These are phyloP conservation scores for Dothideomycetidae sp. DNA, from an alignment of 2,329 filamentous ascomycete genomes.

Conservation along the genomic window DNA sequence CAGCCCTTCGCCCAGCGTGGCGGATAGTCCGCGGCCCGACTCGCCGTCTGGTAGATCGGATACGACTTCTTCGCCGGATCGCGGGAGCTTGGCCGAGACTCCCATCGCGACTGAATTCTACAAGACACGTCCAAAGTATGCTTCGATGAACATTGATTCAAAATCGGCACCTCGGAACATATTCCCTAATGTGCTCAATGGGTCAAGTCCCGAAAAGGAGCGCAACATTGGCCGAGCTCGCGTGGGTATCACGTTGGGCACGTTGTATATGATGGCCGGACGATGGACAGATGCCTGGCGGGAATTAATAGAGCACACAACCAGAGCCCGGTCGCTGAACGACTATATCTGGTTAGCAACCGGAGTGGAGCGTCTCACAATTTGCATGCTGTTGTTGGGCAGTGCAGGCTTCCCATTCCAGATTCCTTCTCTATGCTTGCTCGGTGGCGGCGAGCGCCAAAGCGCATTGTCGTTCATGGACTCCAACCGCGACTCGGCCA, in stretches of 20 bases:
- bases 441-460: conserved; percentile 13
- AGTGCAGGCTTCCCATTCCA: conserved; percentile 77
- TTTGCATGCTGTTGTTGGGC: conserved; percentile 68
- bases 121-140: conserved; percentile 6
- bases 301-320: conserved; percentile 68
- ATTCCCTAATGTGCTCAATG: conserved; percentile 27
- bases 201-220: conserved; percentile 29
- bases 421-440: conserved; percentile 27
- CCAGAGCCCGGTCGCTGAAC: conserved; percentile 60
- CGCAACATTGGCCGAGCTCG: conserved; percentile 71
- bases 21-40: conserved; percentile 3
- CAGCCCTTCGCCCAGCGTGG: conserved; percentile 3
- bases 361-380: conserved; percentile 72
- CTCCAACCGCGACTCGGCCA: conserved; percentile 5
- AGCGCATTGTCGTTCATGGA: conserved; percentile 11
- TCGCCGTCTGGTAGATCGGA: conserved; percentile 7
- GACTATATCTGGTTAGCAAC: conserved; percentile 98
- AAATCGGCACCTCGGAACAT: conserved; percentile 48
- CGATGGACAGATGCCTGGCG: conserved; percentile 79
- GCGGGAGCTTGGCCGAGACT: conserved; percentile 3
- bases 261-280: conserved; percentile 75
- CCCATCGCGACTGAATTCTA: conserved; percentile 2
- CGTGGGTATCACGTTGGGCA: conserved; percentile 65
- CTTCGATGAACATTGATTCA: conserved; percentile 28
- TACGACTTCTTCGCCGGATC: conserved; percentile 6